phyloP scores from a whole-genome alignment of 2,329 filamentous ascomycete species.

The Clarireedia homoeocarpa region DNA sequence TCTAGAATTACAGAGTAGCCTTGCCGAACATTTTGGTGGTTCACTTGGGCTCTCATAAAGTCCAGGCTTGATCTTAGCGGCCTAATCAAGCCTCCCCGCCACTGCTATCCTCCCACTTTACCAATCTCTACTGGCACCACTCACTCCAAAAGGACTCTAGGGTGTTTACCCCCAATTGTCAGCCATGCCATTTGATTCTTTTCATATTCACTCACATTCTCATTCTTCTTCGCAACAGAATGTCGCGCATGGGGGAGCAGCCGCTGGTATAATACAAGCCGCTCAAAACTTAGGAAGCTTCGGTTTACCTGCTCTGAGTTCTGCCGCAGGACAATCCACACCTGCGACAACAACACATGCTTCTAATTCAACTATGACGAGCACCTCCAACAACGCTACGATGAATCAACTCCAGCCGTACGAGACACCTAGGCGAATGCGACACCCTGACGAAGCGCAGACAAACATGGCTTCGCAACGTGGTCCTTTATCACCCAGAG shows the following conservation, averaged over 20 bases:
- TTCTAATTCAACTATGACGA: constrained; percentile 18
- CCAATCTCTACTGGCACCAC: background rate
- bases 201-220: constrained; percentile 17
- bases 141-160: background rate
- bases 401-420: constrained; percentile 40
- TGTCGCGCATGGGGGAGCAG: constrained; percentile 15
- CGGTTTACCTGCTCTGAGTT: constrained; percentile 24
- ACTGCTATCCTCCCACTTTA: background rate
- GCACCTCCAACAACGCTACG: constrained; percentile 16
- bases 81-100: background rate
- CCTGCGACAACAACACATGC: constrained; percentile 21
- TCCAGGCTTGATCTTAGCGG: background rate
- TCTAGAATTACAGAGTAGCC: too few relatives aligned
- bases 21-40: too few relatives aligned
- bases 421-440: constrained; percentile 42
- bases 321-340: constrained; percentile 27
- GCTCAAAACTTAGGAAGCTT: constrained; percentile 26
- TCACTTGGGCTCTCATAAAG: too few relatives aligned
- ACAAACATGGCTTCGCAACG: constrained; percentile 26
- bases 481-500: constrained; percentile 32
- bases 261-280: constrained; percentile 24
- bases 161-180: background rate
- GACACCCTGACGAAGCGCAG: constrained; percentile 46
- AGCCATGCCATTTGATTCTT: constrained; percentile 14
- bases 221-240: constrained; percentile 19